phyloP scores from a whole-genome alignment of 176 grass and related monocot species.

The Elaeis guineensis region DNA sequence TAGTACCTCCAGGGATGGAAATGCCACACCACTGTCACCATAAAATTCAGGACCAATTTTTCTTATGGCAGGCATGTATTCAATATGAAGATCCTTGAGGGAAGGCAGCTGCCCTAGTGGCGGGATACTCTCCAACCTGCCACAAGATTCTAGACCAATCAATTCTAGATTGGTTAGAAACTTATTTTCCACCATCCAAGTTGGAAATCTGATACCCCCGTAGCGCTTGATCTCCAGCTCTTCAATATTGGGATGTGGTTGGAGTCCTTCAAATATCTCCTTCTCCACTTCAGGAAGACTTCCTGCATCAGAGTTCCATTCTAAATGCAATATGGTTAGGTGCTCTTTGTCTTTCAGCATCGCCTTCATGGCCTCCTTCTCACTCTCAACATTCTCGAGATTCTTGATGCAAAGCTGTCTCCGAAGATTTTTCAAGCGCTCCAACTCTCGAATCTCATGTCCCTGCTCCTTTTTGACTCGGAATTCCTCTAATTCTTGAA shows the following conservation, averaged over 20 bases:
- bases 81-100: no score
- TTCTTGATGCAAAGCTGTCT: not conserved
- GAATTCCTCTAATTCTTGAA: conserved; percentile 27
- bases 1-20: no score
- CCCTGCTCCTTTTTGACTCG: not conserved
- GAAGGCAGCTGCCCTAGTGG: not conserved
- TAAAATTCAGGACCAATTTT: no score
- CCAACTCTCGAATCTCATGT: not conserved
- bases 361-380: not conserved
- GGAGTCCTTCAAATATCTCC: not conserved
- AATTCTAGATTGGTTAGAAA: conserved; percentile 9
- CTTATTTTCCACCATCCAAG: conserved; percentile 5
- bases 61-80: no score
- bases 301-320: no score
- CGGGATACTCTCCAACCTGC: conserved; percentile 4
- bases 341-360: not conserved
- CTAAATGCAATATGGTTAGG: not conserved
- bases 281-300: no score
- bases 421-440: not conserved
- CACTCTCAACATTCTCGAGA: not conserved
- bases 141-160: not conserved
- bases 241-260: no score
- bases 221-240: not conserved
- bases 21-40: no score
- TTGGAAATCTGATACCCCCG: not conserved